Evolutionary conservation across 2,329 filamentous ascomycete species (phyloP).

Genomic region (Fusarium coffeatum): DNA sequence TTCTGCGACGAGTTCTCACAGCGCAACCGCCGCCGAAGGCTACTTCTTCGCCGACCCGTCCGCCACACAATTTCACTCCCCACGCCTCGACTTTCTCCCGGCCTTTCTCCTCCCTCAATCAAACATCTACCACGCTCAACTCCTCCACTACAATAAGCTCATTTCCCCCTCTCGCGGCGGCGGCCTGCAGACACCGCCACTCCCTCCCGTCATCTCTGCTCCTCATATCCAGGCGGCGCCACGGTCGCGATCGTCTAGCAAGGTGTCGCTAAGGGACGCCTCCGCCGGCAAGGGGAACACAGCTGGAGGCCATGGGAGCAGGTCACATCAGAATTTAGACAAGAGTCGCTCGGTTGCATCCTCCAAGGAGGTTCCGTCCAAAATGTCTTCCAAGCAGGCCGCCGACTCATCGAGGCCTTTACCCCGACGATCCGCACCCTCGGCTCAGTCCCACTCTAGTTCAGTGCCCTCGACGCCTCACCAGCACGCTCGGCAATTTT

Average conservation of each 20-base stretch:
- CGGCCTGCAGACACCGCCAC: slow-evolving; percentile 66
- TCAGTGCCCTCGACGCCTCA: slow-evolving; percentile 95
- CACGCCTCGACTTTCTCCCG: slow-evolving; percentile 65
- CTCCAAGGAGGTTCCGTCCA: slow-evolving; percentile 64
- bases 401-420: slow-evolving; percentile 49
- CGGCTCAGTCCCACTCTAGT: slow-evolving; percentile 71
- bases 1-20: slow-evolving; percentile 44
- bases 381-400: slow-evolving; percentile 62
- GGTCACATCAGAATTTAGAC: slow-evolving; percentile 64
- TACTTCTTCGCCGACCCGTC: slow-evolving; percentile 48
- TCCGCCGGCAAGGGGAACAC: slow-evolving; percentile 59
- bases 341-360: slow-evolving; percentile 73
- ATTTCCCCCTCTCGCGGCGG: slow-evolving; percentile 68
- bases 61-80: slow-evolving; percentile 52
- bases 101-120: slow-evolving; percentile 69
- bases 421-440: slow-evolving; percentile 47
- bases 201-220: slow-evolving; percentile 66
- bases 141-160: slow-evolving; percentile 74
- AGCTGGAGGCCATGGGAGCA: slow-evolving; percentile 74
- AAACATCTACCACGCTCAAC: slow-evolving; percentile 70
- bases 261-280: slow-evolving; percentile 67
- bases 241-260: slow-evolving; percentile 69
- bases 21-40: slow-evolving; percentile 48
- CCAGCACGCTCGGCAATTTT: slow-evolving; percentile 85
- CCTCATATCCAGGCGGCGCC: slow-evolving; percentile 67